Conservation (phyloP, 1,139 yeast species). For the Saccharomyces hybrid region DNA sequence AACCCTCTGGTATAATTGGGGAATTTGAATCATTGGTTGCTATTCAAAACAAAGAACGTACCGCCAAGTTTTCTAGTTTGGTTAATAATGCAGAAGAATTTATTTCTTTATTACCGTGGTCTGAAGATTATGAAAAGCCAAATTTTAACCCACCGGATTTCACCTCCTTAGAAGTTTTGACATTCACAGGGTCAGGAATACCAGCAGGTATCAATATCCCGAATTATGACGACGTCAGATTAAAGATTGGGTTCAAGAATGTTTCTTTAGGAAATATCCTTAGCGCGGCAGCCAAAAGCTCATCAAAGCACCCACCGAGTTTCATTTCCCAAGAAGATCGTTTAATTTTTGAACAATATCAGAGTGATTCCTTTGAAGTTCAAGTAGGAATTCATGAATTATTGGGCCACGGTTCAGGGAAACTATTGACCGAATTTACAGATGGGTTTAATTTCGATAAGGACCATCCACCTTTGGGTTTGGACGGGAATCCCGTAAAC, state of each 20-base stretch:
- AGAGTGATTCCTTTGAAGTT: slow-evolving; percentile 80
- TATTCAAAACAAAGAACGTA: slow-evolving; percentile 82
- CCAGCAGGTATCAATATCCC: slow-evolving; percentile 94
- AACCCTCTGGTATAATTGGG: slow-evolving; percentile 85
- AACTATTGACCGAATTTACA: slow-evolving; percentile 56
- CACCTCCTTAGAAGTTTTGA: slow-evolving; percentile 78
- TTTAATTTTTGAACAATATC: slow-evolving; percentile 57
- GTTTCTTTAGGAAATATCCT: slow-evolving; percentile 82
- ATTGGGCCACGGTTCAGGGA: slow-evolving; percentile 90
- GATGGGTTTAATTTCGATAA: slow-evolving; percentile 71
- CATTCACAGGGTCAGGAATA: slow-evolving; percentile 82
- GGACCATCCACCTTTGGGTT: slow-evolving; percentile 47
- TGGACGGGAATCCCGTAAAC: slow-evolving; percentile 49
- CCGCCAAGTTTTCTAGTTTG: slow-evolving; percentile 65
- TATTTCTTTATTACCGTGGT: slow-evolving; percentile 72
- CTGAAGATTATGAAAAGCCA: slow-evolving; percentile 65
- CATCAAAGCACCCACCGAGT: slow-evolving; percentile 59
- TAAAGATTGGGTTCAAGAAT: slow-evolving; percentile 77
- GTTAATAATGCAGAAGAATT: slow-evolving; percentile 60
- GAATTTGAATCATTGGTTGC: slow-evolving; percentile 93
- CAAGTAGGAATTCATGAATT: slow-evolving; percentile 90
- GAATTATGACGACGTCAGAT: slow-evolving; percentile 80
- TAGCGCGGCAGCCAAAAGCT: slow-evolving; percentile 52
- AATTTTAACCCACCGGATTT: slow-evolving; percentile 87
- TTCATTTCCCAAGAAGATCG: slow-evolving; percentile 50